phyloP scores from a whole-genome alignment of 192 early-diverging fungal species.

The Obelidium mucronatum region DNA sequence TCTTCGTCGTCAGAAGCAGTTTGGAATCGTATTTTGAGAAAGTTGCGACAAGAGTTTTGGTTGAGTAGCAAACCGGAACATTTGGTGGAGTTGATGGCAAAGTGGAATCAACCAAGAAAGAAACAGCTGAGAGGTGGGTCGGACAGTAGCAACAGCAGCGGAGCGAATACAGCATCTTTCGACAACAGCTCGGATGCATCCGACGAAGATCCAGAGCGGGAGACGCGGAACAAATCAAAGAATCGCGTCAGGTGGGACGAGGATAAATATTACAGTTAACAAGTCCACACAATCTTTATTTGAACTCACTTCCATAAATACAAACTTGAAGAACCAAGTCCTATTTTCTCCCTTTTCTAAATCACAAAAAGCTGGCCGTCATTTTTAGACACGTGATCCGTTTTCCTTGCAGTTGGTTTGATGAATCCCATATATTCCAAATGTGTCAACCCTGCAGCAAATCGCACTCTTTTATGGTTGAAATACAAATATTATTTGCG shows the following conservation, averaged over 20 bases:
- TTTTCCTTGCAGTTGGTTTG: slow-evolving; percentile 86
- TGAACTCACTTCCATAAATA: neutral
- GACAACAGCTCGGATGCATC: neutral
- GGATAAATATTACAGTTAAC: slow-evolving; percentile 14
- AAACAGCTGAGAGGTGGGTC: neutral
- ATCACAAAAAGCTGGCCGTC: slow-evolving; percentile 50
- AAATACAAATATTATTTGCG: neutral
- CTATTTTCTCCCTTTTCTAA: no score
- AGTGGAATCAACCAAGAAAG: no score
- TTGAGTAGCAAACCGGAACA: slow-evolving; percentile 14
- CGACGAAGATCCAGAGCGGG: neutral
- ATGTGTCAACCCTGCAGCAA: slow-evolving; percentile 84
- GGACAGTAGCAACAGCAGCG: neutral
- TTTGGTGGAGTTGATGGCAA: neutral
- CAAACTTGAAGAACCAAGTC: no score
- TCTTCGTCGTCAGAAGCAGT: neutral
- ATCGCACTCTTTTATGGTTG: slow-evolving; percentile 81
- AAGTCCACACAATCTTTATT: neutral
- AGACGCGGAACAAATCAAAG: neutral
- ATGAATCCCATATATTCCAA: slow-evolving; percentile 91
- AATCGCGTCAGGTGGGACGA: slow-evolving; percentile 27
- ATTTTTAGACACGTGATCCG: slow-evolving; percentile 90
- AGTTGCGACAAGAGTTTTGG: slow-evolving; percentile 28
- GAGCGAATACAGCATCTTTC: neutral
- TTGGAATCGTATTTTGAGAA: neutral